phyloP scores from a whole-genome alignment of 1,284 basidiomycete species.

The Phlebopus sp. region DNA sequence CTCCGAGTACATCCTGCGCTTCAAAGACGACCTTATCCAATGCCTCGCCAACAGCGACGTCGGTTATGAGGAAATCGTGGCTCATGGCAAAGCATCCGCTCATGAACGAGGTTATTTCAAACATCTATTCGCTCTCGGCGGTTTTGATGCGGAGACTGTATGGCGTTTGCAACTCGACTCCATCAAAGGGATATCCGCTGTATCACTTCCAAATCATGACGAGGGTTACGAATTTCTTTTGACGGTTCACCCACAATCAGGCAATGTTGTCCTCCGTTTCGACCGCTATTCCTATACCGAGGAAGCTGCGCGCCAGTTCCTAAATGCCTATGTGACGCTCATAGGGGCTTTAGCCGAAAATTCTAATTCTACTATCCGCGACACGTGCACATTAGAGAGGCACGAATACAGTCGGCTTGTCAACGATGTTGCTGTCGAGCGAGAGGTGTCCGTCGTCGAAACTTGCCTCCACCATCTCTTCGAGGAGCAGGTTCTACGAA shows the following conservation, averaged over 20 bases:
- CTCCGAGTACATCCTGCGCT: slow-evolving; percentile 18
- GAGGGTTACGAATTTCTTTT: slow-evolving; percentile 13
- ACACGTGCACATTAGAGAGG: slow-evolving; percentile 6
- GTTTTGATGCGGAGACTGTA: slow-evolving; percentile 7
- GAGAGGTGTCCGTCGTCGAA: background rate
- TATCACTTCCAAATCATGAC: slow-evolving; percentile 9
- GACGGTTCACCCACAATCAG: slow-evolving; percentile 9
- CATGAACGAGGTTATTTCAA: slow-evolving; percentile 12
- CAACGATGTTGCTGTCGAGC: slow-evolving; percentile 3
- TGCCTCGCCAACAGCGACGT: slow-evolving; percentile 25
- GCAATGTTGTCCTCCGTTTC: slow-evolving; percentile 10
- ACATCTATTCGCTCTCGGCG: slow-evolving; percentile 11
- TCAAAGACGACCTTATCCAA: slow-evolving; percentile 18
- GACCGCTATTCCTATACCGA: slow-evolving; percentile 10
- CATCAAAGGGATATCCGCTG: background rate
- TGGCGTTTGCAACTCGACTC: slow-evolving; percentile 1
- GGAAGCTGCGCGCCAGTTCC: slow-evolving; percentile 11
- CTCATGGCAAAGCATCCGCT: slow-evolving; percentile 9
- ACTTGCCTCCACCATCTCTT: slow-evolving; percentile 6
- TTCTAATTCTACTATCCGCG: slow-evolving; percentile 5
- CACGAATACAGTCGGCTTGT: slow-evolving; percentile 6
- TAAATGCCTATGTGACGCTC: slow-evolving; percentile 7
- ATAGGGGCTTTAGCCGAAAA: slow-evolving; percentile 5
- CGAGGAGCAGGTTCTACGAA: slow-evolving; percentile 7
- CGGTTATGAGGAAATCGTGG: slow-evolving; percentile 12